Base-by-base conservation (phyloP, 768 basidiomycete genomes). In the Dendrothele bispora region DNA sequence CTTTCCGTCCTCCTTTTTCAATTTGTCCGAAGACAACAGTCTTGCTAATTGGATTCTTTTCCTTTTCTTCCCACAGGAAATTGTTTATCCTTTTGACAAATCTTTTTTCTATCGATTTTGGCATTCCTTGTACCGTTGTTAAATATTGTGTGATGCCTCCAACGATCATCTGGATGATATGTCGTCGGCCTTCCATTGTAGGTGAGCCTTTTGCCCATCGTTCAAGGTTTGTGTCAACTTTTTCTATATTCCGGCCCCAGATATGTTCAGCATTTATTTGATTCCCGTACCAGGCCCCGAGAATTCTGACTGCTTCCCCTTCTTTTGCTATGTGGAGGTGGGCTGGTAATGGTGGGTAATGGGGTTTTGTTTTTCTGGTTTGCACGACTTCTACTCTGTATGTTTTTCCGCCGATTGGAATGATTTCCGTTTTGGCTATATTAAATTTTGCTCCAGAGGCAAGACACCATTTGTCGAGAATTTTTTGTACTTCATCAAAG, bases 361-460 rank as follows among this genome's bases (percentile, higher is more conserved):
- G 1, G 2, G 30, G 20, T 20, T 41, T 35, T 5, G 43, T 27
- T 12, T 6, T 4, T 0, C 43, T 5, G 6, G 50, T 46, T 7
- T 7, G 3, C 2, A 46, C 7, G 2, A 53, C 8, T 35, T 21
- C 10, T 25, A 2, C 1, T 29, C 52, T 12, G 28, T 1, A 54
- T 3, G 45, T 32, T 22, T 38, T 25, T 1, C 18, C 22, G 1
- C 69, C 65, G 0, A 69, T 55, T 0, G 57, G 63, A 0, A 60
- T 27, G 0, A 64, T 48, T 6, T 59, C 50, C 0, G 59, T 65
- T 24, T 65, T 65, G 7, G 39, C 34, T 0, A 51, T 7, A 34
- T 65, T 63, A 5, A 65, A 63, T 18, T 59, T 62, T 0, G 56
- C 61, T 0, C 54, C 49, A 0, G 61, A 58, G 0, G 53, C 55